Evolutionary conservation across 352 stramenopile genomes (phyloP), one percentile per base, ranked within the genome.

Genomic region (Nothophytophthora sp.): DNA sequence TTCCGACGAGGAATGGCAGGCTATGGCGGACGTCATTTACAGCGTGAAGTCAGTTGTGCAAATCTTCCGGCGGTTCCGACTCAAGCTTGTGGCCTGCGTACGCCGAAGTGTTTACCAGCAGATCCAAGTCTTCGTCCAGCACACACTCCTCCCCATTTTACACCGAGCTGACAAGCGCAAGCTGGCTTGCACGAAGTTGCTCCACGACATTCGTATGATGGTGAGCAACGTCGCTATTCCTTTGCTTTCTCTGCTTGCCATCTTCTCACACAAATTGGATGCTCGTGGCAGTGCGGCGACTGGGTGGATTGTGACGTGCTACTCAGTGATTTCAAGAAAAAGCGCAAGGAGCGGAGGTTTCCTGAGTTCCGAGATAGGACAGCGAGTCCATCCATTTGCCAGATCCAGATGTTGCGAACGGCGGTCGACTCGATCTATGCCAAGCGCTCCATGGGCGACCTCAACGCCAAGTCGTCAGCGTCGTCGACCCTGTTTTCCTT

Each of bases 111-210:
- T 95, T 4, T 92, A 96, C 46, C 53, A 67, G 5, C 44, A 61
- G 8, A 62, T 90, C n/a, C 88, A 96, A 52, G 49, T 70, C 23
- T 89, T 96, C 53, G 60, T 87, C 5, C 81, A 95, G 56, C 74
- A 87, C 46, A 82, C 77, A 7, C 49, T 95, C 0, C 46, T 95
- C 18, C 71, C 82, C 8, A 81, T 94, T 23, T 54, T 96, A 0
- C 86, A 96, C 53, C 60, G 84, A 47, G 76, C 88, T 11, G 83
- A 96, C 52, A 96, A 96, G 56, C 83, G 89, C 7, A 92, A 89
- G 20, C 44, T 89, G 2, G 55, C 60, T 5, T 86, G 86, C 48
- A 61, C 80, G 4, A 86, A 79, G 34, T 41, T 76, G 2, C 56
- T 96, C 15, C 79, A 95, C 29, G 80, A 96, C 22, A 58, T 92